Evolutionary conservation across 1,139 yeast genomes (phyloP).

Genomic region (Saccharomyces pastorianus): DNA sequence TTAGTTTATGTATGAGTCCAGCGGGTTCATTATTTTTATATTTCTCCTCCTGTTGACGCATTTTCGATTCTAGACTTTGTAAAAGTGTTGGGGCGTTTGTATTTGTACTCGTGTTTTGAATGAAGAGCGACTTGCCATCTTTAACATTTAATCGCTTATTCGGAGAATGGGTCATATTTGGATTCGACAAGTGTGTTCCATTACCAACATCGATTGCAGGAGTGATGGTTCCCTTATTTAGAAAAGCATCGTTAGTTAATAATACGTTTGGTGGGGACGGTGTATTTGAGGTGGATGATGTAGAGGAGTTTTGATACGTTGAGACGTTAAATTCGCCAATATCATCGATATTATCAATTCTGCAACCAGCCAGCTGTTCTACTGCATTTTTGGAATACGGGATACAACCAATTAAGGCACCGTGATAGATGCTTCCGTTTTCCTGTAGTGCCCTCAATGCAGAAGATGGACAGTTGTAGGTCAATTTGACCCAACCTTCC

Average conservation of each 20-base stretch:
- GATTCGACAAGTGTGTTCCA: neutral
- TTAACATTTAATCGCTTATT: constrained; percentile 19
- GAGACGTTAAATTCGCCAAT: constrained; percentile 36
- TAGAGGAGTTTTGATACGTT: neutral
- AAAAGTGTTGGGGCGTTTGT: constrained; percentile 24
- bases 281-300: neutral
- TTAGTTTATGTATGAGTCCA: constrained; percentile 14
- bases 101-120: constrained; percentile 20
- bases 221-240: neutral
- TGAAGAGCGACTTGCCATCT: constrained; percentile 28
- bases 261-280: neutral
- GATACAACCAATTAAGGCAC: constrained; percentile 68
- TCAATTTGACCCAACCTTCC: constrained; percentile 78
- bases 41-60: constrained; percentile 26
- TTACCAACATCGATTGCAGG: neutral
- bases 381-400: constrained; percentile 54
- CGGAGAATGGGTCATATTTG: neutral
- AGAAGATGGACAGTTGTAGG: constrained; percentile 66
- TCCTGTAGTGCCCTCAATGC: constrained; percentile 81
- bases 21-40: constrained; percentile 8
- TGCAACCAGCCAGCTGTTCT: constrained; percentile 55
- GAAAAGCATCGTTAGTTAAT: neutral
- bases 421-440: constrained; percentile 66
- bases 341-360: constrained; percentile 45
- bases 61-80: constrained; percentile 29